Evolutionary conservation across 2,329 filamentous ascomycete species (phyloP), one percentile per base, ranked within the genome.

Genomic region (Calycina herbarum): DNA sequence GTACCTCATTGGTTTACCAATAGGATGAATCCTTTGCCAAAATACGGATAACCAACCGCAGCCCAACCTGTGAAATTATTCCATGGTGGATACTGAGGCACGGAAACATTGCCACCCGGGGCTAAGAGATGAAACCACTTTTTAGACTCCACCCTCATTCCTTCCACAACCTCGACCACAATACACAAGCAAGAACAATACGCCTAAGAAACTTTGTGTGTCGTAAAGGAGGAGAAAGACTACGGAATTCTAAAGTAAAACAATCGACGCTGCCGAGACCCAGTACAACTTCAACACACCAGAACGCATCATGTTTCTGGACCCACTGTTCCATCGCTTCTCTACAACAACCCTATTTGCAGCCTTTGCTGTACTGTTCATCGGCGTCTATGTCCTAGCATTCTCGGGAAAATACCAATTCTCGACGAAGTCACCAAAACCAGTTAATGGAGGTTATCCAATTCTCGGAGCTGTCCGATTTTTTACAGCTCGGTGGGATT

Each of bases 401-500:
- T 56, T 62, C 20, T 40, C 60, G 11, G 60, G 60, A 15, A 35
- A 38, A 24, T 62, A 62, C 17, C 27, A 62, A 62, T 62, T 62
- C 57, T 38, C 62, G 15, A 33, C 31, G 5, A 71, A 70, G 8
- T 71, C 75, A 5, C 76, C 75, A 2, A 68, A 58, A 15, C 63
- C 71, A n/a, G 38, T 74, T 24, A 68, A 68, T 8, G 64, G 61
- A 59, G 66, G 70, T 7, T 78, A 72, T 70, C 82, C 83, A 0
- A 67, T 85, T 8, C 64, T 82, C 3, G 82, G 82, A 2, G 76
- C 79, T 1, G 64, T 78, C 31, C 73, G 74, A 0, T 85, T 83
- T 76, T 85, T 83, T 76, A 80, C 79, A 2, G 66, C 76, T 17
- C 76, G 82, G 62, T 78, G 77, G 73, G 78, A 81, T 31, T 85